Base-by-base conservation (phyloP, 2,329 filamentous ascomycete species). In the Xylaria arbuscula region DNA sequence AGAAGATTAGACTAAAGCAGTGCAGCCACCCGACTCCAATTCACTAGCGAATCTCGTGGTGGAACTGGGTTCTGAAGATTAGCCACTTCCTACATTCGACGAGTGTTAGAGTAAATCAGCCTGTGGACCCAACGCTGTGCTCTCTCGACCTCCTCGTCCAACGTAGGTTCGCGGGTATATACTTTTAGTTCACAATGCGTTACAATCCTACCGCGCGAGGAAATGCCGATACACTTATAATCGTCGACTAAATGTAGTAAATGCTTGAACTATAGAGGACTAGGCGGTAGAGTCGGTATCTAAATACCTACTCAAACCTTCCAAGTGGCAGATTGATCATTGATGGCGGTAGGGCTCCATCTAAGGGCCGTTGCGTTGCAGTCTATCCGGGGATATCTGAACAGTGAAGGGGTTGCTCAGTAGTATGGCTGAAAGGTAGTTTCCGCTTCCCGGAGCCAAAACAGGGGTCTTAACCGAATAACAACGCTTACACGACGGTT, bases 361-460 rank as follows among this genome's bases (percentile, higher is more conserved):
- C 42, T 32, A 48, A 48, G 38, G 42, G 42, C 47, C 50, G 42
- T 47, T 40, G 36, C 36, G 32, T 15, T 55, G 56, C 32, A 40
- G n/a, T 19, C 36, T 47, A 56, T 28, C 36, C 5, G 22, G 11
- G 36, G 11, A n/a, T 38, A 19, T 60, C 17, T 56, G 54, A 68
- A 55, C 54, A 53, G n/a, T n/a, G 32, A 57, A 36, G 45, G 48
- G 50, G 54, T 45, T 13, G 36, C 42, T 22, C 17, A 32, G 36
- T 40, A 54, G 56, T 56, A 56, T 40, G 24, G 45, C 36, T 64
- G 64, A 70, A 61, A 72, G 69, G 53, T 71, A 42, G 68, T 70
- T 73, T 69, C 74, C 68, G 54, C 63, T 72, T 72, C 63, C 59
- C 71, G 74, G 72, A 73, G 71, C 70, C 72, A 45, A 62, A 63